Conservation (phyloP, 2,329 filamentous ascomycete genomes). For the Intubia oerlemansii region DNA sequence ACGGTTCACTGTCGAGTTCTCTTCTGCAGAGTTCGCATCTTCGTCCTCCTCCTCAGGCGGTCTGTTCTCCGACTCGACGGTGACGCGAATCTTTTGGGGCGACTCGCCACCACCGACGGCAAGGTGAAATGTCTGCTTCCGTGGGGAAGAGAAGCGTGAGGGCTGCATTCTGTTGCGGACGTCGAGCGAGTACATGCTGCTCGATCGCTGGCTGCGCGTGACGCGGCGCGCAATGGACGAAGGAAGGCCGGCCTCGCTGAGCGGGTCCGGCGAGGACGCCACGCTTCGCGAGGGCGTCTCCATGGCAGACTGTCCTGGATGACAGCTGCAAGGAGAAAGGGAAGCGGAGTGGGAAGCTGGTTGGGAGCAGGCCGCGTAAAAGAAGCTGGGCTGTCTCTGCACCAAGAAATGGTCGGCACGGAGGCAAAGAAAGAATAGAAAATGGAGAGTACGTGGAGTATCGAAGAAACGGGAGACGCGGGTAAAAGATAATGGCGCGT, state of each 20-base stretch:
- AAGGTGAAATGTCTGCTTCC: constrained; percentile 34
- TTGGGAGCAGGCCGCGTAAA: too few species aligned
- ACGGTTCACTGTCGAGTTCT: too few species aligned
- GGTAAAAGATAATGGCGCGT: too few species aligned
- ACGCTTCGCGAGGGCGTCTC: constrained; percentile 7
- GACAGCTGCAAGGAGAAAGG: background rate
- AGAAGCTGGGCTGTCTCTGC: too few species aligned
- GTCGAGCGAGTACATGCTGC: constrained; percentile 5
- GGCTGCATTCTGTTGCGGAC: constrained; percentile 1
- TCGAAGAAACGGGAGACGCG: too few species aligned
- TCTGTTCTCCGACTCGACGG: constrained; percentile 33
- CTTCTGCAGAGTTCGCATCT: too few species aligned
- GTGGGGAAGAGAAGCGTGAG: constrained; percentile 18
- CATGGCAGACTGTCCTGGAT: constrained; percentile 1
- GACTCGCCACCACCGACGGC: constrained; percentile 28
- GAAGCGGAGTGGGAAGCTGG: too few species aligned
- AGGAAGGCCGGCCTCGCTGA: constrained; percentile 21
- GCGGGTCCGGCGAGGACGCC: constrained; percentile 29
- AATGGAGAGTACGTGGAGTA: too few species aligned
- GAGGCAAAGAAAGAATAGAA: too few species aligned
- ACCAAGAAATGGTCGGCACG: too few species aligned
- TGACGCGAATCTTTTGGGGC: constrained; percentile 31
- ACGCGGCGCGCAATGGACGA: constrained; percentile 16
- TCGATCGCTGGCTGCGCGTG: constrained; percentile 20
- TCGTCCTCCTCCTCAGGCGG: too few species aligned